These are phyloP conservation scores for Monascus purpureus DNA, from an alignment of 495 filamentous ascomycete species.

Conservation along the genomic window DNA sequence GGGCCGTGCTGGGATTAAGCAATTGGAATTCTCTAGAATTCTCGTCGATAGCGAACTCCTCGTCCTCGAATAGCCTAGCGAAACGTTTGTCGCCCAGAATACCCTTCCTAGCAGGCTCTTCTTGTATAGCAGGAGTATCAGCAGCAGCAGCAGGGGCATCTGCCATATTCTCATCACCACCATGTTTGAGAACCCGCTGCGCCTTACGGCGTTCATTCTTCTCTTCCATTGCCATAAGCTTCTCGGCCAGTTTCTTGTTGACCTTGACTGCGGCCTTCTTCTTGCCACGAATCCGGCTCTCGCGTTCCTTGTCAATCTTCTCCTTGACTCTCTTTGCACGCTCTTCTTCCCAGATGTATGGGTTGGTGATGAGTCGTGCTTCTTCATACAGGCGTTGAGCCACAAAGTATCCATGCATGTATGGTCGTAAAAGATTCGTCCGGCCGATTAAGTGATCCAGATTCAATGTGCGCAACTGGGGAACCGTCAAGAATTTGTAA, in stretches of 20 bases:
- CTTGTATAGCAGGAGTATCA: conserved; percentile 4
- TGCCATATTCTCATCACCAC: conserved; percentile 36
- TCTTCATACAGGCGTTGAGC: conserved; percentile 87
- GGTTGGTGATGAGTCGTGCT: conserved; percentile 80
- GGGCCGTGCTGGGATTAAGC: conserved; percentile 67
- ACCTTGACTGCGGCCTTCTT: conserved; percentile 88
- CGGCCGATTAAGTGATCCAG: conserved; percentile 78
- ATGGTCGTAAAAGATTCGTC: conserved; percentile 74
- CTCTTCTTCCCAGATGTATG: conserved; percentile 83
- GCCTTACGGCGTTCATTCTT: conserved; percentile 58
- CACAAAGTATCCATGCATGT: conserved; percentile 98
- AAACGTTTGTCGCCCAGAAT: conserved; percentile 78
- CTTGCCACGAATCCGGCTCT: conserved; percentile 78
- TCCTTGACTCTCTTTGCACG: conserved; percentile 74
- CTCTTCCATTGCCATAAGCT: conserved; percentile 65
- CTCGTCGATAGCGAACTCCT: conserved; percentile 87
- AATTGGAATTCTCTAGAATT: conserved; percentile 71
- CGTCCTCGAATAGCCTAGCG: conserved; percentile 75
- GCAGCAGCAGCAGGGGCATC: conserved; percentile 15
- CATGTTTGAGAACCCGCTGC: conserved; percentile 39
- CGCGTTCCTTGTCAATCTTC: conserved; percentile 87
- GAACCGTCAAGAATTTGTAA: conserved; percentile 87
- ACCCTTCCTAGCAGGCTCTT: conserved; percentile 29
- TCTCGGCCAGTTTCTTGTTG: conserved; percentile 74
- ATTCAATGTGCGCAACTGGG: conserved; percentile 67